Evolutionary conservation across 1,139 yeast genomes (phyloP).

Genomic region (Pichia sp.): DNA sequence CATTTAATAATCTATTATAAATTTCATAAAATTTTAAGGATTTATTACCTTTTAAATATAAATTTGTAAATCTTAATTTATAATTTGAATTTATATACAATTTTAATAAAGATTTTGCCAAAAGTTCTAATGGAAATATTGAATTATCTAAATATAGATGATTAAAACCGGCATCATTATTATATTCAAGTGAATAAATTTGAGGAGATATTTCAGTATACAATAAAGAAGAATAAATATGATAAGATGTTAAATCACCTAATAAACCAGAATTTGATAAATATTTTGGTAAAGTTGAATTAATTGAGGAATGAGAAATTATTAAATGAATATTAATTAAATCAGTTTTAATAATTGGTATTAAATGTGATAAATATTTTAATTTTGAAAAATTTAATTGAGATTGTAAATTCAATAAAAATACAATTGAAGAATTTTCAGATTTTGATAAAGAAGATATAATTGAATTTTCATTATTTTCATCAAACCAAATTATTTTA

Average conservation of each 20-base stretch:
- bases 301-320: conserved; percentile 10
- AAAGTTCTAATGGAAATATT: conserved; percentile 30
- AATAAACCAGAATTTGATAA: conserved; percentile 32
- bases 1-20: conserved; percentile 26
- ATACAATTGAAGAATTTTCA: conserved; percentile 1
- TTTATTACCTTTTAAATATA: conserved; percentile 40
- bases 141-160: conserved; percentile 22
- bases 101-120: conserved; percentile 32
- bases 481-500: conserved; percentile 5
- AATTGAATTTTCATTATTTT: neutral
- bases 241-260: conserved; percentile 34
- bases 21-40: conserved; percentile 38
- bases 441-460: neutral
- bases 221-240: conserved; percentile 23
- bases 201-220: conserved; percentile 23
- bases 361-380: neutral
- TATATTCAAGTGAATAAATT: conserved; percentile 24
- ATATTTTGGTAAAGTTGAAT: conserved; percentile 30
- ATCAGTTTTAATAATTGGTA: conserved; percentile 20
- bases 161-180: conserved; percentile 22
- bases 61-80: conserved; percentile 35
- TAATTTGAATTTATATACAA: conserved; percentile 30
- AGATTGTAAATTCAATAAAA: conserved; percentile 7
- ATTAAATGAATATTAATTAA: conserved; percentile 20
- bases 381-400: conserved; percentile 4